These are phyloP conservation scores for Hymenoscyphus fraxineus DNA, from an alignment of 2,329 filamentous ascomycete genomes.

Conservation along the genomic window DNA sequence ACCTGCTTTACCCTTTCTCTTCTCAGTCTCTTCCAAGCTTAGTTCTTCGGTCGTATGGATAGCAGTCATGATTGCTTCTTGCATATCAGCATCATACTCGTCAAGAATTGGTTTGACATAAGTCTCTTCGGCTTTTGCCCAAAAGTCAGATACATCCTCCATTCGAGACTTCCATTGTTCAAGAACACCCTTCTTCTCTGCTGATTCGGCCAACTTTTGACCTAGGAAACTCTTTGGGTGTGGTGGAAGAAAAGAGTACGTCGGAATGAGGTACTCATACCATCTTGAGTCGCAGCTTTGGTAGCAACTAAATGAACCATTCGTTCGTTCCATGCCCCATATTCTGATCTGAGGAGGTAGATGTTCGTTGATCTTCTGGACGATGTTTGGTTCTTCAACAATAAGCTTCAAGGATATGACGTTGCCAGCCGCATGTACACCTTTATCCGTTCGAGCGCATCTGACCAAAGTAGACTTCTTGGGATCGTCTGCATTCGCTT, in stretches of 20 bases:
- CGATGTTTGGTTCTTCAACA: slow-evolving; percentile 81
- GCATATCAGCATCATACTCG: slow-evolving; percentile 59
- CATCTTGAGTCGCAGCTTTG: slow-evolving; percentile 90
- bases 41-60: slow-evolving; percentile 44
- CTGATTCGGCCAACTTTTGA: slow-evolving; percentile 74
- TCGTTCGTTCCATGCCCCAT: slow-evolving; percentile 89
- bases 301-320: slow-evolving; percentile 90
- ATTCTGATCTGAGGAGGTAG: slow-evolving; percentile 86
- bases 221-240: slow-evolving; percentile 85
- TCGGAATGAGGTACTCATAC: slow-evolving; percentile 96
- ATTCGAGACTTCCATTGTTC: slow-evolving; percentile 67
- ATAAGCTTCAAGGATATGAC: slow-evolving; percentile 95
- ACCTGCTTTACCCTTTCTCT: slow-evolving; percentile 18
- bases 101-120: slow-evolving; percentile 69
- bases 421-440: slow-evolving; percentile 93
- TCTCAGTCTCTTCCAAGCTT: slow-evolving; percentile 17
- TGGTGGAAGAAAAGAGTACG: slow-evolving; percentile 86
- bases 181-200: slow-evolving; percentile 67
- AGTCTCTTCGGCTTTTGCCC: slow-evolving; percentile 76
- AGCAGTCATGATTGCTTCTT: slow-evolving; percentile 58
- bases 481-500: slow-evolving; percentile 93
- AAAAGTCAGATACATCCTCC: slow-evolving; percentile 75
- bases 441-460: slow-evolving; percentile 95
- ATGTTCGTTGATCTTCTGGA: slow-evolving; percentile 84
- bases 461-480: slow-evolving; percentile 93